Evolutionary conservation across 2,329 filamentous ascomycete species (phyloP).

Genomic region (Macrophomina phaseolina): DNA sequence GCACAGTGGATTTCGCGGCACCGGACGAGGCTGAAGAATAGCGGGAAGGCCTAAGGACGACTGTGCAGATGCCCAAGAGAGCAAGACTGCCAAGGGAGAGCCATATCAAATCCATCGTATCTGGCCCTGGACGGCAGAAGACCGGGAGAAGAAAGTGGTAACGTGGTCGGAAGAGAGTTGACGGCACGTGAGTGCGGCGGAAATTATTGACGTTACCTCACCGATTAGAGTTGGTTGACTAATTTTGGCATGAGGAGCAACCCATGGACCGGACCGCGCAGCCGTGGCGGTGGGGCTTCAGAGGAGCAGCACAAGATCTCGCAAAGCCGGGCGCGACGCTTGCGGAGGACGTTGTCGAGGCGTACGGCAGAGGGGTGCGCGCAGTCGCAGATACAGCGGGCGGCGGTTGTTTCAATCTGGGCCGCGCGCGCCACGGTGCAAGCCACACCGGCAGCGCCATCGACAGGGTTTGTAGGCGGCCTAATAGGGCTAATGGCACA

Average conservation of each 20-base stretch:
- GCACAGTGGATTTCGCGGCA: slow-evolving; percentile 56
- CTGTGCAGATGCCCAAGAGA: slow-evolving; percentile 55
- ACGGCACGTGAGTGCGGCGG: slow-evolving; percentile 14
- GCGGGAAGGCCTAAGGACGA: slow-evolving; percentile 51
- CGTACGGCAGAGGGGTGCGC: not conserved
- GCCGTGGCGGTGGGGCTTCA: not conserved
- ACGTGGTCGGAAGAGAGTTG: slow-evolving; percentile 17
- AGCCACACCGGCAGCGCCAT: not conserved
- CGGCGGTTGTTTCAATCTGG: slow-evolving; percentile 11
- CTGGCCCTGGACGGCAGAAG: not conserved
- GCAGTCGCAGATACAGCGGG: not conserved
- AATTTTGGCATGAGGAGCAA: slow-evolving; percentile 8
- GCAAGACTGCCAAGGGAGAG: slow-evolving; percentile 48
- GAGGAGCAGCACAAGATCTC: not conserved
- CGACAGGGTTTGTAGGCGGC: not conserved
- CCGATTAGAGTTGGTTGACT: not conserved
- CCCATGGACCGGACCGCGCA: not conserved
- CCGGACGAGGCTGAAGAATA: not conserved
- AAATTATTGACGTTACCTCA: slow-evolving; percentile 8
- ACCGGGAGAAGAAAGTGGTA: not conserved
- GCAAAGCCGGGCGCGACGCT: not conserved
- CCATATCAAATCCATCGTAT: slow-evolving; percentile 33
- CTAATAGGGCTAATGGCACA: not conserved
- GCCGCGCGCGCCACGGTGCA: slow-evolving; percentile 14
- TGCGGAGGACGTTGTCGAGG: not conserved